These are phyloP conservation scores for Acer negundo DNA, from an alignment of 345 rosid species.

Conservation along the genomic window DNA sequence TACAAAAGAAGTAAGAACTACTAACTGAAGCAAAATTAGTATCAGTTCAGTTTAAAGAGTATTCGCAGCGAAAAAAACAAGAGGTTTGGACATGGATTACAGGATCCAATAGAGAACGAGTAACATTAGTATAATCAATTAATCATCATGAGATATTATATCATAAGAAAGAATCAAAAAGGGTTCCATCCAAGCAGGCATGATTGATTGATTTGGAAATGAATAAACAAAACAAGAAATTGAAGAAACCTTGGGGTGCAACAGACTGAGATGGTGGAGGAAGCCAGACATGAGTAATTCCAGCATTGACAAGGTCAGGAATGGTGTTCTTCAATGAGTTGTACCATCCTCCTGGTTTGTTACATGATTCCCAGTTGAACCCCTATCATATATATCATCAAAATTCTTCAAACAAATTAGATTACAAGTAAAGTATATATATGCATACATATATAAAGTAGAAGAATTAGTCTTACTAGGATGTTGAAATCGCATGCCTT, in stretches of 20 bases:
- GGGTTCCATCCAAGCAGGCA: neutral
- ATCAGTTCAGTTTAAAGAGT: neutral
- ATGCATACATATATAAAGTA: too few relatives aligned
- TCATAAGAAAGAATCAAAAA: too few relatives aligned
- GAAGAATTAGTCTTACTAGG: too few relatives aligned
- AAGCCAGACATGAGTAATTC: slow-evolving; percentile 89
- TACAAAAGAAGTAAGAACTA: too few relatives aligned
- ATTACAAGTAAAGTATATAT: neutral
- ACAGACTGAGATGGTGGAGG: slow-evolving; percentile 92
- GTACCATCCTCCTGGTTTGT: slow-evolving; percentile 78
- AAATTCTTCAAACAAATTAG: neutral
- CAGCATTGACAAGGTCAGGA: slow-evolving; percentile 63
- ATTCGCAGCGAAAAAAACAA: too few relatives aligned
- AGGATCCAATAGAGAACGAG: neutral
- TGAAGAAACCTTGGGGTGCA: slow-evolving; percentile 51
- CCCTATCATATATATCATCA: slow-evolving; percentile 40
- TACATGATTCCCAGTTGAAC: slow-evolving; percentile 87
- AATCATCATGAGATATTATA: neutral
- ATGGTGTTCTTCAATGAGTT: slow-evolving; percentile 56
- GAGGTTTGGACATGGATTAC: neutral
- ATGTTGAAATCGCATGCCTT: neutral
- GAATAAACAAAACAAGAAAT: neutral
- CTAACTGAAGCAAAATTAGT: neutral
- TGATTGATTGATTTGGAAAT: neutral
- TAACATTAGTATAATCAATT: neutral